Percentiles rank a stretch among this genome's conserved stretches.
Conservation (phyloP, 257 asterid genomes). For the Fraxinus quadrangulata region DNA sequence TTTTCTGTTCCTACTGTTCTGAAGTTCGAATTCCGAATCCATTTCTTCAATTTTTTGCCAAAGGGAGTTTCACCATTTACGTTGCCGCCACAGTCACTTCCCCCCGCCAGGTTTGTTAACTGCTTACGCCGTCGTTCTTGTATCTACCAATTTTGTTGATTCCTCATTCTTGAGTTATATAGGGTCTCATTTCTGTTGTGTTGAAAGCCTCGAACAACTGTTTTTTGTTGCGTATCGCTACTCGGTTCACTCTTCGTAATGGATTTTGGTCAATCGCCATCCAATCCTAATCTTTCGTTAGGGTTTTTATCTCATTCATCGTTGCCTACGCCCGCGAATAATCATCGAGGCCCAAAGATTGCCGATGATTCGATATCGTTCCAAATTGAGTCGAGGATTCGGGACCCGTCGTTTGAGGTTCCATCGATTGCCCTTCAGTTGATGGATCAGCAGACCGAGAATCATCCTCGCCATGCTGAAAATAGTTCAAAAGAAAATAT, state of each 20-base stretch:
- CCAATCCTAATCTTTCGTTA: conserved; percentile 51
- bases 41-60: background rate
- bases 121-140: conserved; percentile 32
- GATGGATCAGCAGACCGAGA: conserved; percentile 62
- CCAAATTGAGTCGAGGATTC: conserved; percentile 59
- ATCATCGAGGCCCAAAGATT: conserved; percentile 37
- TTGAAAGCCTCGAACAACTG: conserved; percentile 5
- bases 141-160: conserved; percentile 31
- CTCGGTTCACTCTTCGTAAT: conserved; percentile 26
- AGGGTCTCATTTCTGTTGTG: conserved; percentile 13
- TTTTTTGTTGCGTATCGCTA: background rate
- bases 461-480: conserved; percentile 21
- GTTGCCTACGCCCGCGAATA: conserved; percentile 22
- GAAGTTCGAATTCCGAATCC: background rate
- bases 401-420: conserved; percentile 39
- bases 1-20: background rate
- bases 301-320: conserved; percentile 67
- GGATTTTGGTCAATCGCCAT: conserved; percentile 64
- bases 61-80: conserved; percentile 37
- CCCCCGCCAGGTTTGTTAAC: conserved; percentile 12
- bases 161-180: background rate
- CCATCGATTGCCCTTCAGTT: conserved; percentile 66
- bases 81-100: conserved; percentile 20
- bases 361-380: conserved; percentile 57
- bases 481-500: conserved; percentile 24